Evolutionary conservation across 2,329 filamentous ascomycete species (phyloP), one percentile per base, ranked within the genome.

Genomic region (Diaporthe sp.): DNA sequence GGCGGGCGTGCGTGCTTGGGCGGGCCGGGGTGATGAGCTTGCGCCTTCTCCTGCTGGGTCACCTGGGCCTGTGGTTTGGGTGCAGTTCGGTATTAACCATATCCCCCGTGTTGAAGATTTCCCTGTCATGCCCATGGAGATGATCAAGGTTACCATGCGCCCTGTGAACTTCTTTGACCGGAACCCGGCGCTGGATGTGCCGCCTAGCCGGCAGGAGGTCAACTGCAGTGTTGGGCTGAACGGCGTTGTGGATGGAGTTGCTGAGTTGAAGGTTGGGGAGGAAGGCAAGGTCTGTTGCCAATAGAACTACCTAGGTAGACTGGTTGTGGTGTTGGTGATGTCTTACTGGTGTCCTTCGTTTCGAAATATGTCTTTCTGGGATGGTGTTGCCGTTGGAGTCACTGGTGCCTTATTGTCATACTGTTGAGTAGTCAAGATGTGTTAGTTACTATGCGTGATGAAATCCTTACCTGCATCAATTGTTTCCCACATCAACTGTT

Each of bases 61-160:
- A 71, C 85, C 85, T 10, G 85, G 88, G 71, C 83, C 88, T 28
- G 88, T 90, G 1, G 83, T 90, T n/a, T 90, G 87, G 86, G 84
- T 89, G 0, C 86, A 89, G 74, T 85, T 85, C 76, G 83, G 89
- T 42, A 87, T 92, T 73, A 92, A 91, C 73, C 90, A 92, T 78
- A 87, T 92, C 37, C 91, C 91, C 0, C 85, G 91, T 8, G 86
- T 90, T 34, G 92, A 93, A 80, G 92, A 93, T 80, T 93, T 93
- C 83, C 92, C 92, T 1, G 90, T 93, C 55, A 93, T 94, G 92
- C 92, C 92, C 0, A 88, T 88, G 79, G 92, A 93, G 82, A 88
- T 84, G 20, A 80, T 89, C 22, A 85, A 85, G 78, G 86, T 90
- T 1, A 81, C 83, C 61, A 79, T 90, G 51, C 86, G 88, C 78